Conservation (phyloP, 768 basidiomycete genomes). For the Naganishia antarctica region DNA sequence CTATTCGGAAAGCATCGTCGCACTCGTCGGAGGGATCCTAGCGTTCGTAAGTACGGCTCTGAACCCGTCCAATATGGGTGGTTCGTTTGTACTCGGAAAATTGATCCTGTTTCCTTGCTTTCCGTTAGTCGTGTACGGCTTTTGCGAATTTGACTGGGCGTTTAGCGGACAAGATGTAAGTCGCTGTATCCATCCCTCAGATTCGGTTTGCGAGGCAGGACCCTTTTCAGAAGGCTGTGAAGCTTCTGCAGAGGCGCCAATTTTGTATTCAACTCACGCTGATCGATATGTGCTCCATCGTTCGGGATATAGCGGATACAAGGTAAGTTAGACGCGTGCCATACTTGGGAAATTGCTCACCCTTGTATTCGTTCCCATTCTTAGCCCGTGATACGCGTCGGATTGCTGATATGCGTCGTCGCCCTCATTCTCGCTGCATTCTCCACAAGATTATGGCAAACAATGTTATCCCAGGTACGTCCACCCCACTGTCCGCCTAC, state of each 20-base stretch:
- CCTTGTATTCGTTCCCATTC: neutral
- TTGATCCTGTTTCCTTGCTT: neutral
- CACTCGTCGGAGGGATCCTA: conserved; percentile 25
- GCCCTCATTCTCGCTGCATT: conserved; percentile 22
- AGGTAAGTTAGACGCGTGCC: no score
- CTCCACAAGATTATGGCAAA: conserved; percentile 26
- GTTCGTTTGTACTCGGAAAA: no score
- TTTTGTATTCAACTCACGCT: no score
- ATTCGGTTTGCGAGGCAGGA: neutral
- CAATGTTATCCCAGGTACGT: conserved; percentile 24
- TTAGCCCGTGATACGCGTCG: conserved; percentile 25
- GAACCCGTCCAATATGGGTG: no score
- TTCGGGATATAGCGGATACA: conserved; percentile 22
- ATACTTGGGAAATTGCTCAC: neutral
- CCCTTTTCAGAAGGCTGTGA: no score
- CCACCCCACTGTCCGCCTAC: neutral
- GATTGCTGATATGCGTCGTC: conserved; percentile 10
- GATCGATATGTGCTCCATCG: neutral
- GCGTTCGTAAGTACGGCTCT: conserved; percentile 17
- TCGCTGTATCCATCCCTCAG: neutral
- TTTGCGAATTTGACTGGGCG: conserved; percentile 23
- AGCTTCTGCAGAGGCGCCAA: no score
- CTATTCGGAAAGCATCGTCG: conserved; percentile 21
- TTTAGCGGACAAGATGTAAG: conserved; percentile 26
- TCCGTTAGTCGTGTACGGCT: conserved; percentile 21